These are phyloP conservation scores for Teunomyces stri DNA, from an alignment of 805 yeast genomes.

Conservation along the genomic window DNA sequence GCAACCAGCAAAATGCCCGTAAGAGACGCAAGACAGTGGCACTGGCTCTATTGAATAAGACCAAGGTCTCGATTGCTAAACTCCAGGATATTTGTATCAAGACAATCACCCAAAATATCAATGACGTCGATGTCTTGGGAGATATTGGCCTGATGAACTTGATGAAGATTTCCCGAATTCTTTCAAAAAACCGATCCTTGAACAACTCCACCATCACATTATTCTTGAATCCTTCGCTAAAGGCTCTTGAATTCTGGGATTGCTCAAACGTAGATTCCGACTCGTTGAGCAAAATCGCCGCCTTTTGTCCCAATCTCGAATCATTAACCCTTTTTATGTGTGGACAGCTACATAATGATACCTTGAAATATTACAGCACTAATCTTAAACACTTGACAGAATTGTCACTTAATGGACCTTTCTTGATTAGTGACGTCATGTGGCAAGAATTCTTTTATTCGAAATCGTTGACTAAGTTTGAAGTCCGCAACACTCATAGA, in stretches of 20 bases:
- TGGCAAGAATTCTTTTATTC: constrained; percentile 77
- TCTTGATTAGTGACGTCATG: constrained; percentile 66
- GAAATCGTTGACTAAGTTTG: constrained; percentile 54
- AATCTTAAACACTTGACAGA: constrained; percentile 55
- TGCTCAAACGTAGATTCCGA: constrained; percentile 75
- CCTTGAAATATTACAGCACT: constrained; percentile 58
- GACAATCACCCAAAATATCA: constrained; percentile 62
- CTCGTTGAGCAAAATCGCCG: constrained; percentile 65
- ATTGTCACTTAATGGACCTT: constrained; percentile 83
- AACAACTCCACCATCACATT: constrained; percentile 69
- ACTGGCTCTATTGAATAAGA: constrained; percentile 75
- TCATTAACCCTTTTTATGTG: constrained; percentile 79
- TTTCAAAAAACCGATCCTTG: constrained; percentile 79
- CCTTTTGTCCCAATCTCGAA: constrained; percentile 74
- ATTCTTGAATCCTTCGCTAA: constrained; percentile 62
- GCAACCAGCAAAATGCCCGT: constrained; percentile 61
- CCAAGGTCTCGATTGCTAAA: constrained; percentile 59
- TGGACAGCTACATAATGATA: constrained; percentile 83
- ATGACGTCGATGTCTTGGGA: constrained; percentile 77
- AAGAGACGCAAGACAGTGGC: constrained; percentile 78
- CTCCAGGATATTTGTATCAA: constrained; percentile 81
- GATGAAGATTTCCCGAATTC: constrained; percentile 68
- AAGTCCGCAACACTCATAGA: constrained; percentile 79
- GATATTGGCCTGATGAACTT: constrained; percentile 77
- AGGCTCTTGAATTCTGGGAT: constrained; percentile 78